A percentile compares a stretch with the other conserved stretches of the same genome.
Conservation (phyloP, 768 basidiomycete species). For the Favolaschia claudopus region DNA sequence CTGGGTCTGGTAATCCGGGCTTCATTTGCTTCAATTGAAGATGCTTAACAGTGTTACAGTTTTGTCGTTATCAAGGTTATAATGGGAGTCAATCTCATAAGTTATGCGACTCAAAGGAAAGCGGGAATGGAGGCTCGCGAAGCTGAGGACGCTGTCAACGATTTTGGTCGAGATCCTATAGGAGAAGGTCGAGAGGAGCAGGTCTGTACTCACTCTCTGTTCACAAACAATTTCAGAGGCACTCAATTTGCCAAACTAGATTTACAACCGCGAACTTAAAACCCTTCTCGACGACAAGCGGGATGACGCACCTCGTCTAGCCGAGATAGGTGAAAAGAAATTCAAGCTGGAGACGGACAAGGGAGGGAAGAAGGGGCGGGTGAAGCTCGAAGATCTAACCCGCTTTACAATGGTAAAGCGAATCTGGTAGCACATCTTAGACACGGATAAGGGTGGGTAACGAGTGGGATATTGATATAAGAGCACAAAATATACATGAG, state of each 20-base stretch:
- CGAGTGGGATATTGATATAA: no score
- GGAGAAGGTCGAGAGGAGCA: constrained; percentile 90
- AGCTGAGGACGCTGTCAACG: constrained; percentile 79
- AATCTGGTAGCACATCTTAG: constrained; percentile 61
- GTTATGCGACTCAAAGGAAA: constrained; percentile 79
- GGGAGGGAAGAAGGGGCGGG: constrained; percentile 64
- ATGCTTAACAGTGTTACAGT: constrained; percentile 45
- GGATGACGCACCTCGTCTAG: constrained; percentile 71
- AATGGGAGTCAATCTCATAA: constrained; percentile 87
- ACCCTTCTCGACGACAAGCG: constrained; percentile 68
- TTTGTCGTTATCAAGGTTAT: constrained; percentile 90
- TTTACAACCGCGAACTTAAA: constrained; percentile 85
- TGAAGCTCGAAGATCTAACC: constrained; percentile 88
- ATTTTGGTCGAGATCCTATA: constrained; percentile 90
- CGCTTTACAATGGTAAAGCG: constrained; percentile 96
- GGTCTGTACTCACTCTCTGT: constrained; percentile 46
- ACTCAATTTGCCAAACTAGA: constrained; percentile 44
- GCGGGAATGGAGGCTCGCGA: constrained; percentile 82
- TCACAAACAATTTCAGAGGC: background rate
- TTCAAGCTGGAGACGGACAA: constrained; percentile 42
- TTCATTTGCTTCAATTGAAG: constrained; percentile 27
- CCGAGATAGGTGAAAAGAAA: constrained; percentile 82
- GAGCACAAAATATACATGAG: background rate
- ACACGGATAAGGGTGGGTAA: background rate
- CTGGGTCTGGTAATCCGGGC: constrained; percentile 82